Base-by-base conservation (phyloP, 2,329 filamentous ascomycete genomes). In the Fusarium cicatricum region DNA sequence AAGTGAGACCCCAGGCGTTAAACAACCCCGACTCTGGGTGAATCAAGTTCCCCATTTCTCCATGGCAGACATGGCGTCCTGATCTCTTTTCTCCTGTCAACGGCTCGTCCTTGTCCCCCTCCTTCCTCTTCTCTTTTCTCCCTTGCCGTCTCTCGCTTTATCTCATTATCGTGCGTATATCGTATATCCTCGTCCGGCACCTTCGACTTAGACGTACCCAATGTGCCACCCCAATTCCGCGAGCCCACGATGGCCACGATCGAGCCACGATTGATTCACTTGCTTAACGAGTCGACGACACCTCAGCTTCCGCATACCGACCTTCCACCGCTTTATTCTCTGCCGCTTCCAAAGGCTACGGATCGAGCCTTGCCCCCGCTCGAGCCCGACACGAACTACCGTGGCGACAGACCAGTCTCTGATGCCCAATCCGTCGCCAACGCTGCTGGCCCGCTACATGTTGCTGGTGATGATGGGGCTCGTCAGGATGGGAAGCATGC, bases 251-350 rank as follows among this genome's bases (percentile, higher is more conserved):
- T 86, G 83, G 83, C 84, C 65, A 87, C 84, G 70, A 88, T 88
- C 75, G 85, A 88, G 80, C 85, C 85, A 70, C 83, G 85, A 70
- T 78, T 88, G 64, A 88, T 87, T 70, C 84, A 87, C 71, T 75
- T 88, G 63, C 78, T 88, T 68, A 88, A 88, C 73, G 82, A 85
- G 67, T 79, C 78, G 42, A 78, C 77, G 36, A 77, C 78, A 59
- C 79, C 80, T 39, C 78, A 78, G 62, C 74, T 77, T 65, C 77
- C 75, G 66, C 78, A 79, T 58, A 74, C 80, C 67, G 82, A 84
- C 56, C 78, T 86, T 3, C 84, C 85, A 32, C 80, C 84, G 42
- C 75, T 85, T 36, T 81, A 85, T 58, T 74, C 75, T 72, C 57
- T 79, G 39, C 70, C 76, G 59, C 77, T 79, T 42, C 74, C 77